Evolutionary conservation across 352 stramenopile species (phyloP), one percentile per base, ranked within the genome.

Genomic region (Pythium aphanidermatum): DNA sequence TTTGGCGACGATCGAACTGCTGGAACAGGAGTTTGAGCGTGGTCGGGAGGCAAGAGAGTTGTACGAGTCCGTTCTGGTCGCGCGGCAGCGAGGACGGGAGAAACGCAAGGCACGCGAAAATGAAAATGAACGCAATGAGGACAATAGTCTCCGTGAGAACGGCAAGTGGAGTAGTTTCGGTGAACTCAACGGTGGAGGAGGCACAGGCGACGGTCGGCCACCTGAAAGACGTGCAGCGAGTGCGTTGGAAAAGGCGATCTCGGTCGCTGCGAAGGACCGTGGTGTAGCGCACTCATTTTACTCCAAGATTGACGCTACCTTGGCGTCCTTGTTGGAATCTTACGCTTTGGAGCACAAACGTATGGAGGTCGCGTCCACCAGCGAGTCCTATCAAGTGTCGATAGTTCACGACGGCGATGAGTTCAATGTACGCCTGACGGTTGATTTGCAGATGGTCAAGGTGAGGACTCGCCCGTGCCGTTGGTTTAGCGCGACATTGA

Each of bases 261-360:
- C 50, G 1, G 54, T 67, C n/a, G 63, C 51, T 12, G 55, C 20
- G 33, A 62, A 61, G 5, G 79, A 91, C 27, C 86, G 83, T 41
- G 76, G 74, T 16, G 72, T 81, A 7, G 78, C 79, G 2, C 76
- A 91, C 52, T 88, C 79, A 11, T 91, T 91, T 42, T 87, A 83
- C 51, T 76, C 79, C 13, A 73, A 82, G 54, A 69, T 87, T 10
- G 61, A 81, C 13, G 25, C 43, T 5, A 37, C 64, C 1, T 47
- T 80, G 24, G 45, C 54, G 4, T 43, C 37, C 3, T 70, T 57
- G 50, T 65, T 82, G 20, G 44, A 68, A 5, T 32, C 68, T 12
- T 87, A 78, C 24, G 68, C 70, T 1, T 29, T 61, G 12, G 51
- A 65, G 23, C 38, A 51, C 17, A 64, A 83, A 42, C 43, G 50